These are phyloP conservation scores for Neonectria neomacrospora DNA, from an alignment of 2,329 filamentous ascomycete genomes.

Conservation along the genomic window DNA sequence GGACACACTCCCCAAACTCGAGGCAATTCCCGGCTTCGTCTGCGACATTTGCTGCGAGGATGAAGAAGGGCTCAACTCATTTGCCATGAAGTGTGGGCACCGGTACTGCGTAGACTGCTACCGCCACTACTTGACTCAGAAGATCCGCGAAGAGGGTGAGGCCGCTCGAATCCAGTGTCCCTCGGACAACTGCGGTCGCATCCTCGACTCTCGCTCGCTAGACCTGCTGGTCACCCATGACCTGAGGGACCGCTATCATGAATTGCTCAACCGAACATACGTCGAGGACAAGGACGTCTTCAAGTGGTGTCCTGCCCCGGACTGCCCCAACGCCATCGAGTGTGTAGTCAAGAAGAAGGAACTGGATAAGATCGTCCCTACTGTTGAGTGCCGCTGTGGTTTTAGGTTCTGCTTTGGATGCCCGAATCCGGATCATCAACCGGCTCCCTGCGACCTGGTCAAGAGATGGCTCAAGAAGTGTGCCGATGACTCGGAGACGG, in stretches of 20 bases:
- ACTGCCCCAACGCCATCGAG: conserved; percentile 93
- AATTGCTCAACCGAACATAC: conserved; percentile 90
- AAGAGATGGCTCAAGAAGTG: conserved; percentile 99
- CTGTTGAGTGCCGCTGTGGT: conserved; percentile 85
- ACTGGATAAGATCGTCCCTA: conserved; percentile 85
- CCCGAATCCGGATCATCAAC: conserved; percentile 88
- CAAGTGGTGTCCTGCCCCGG: conserved; percentile 98
- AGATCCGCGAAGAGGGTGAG: conserved; percentile 95
- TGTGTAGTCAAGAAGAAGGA: conserved; percentile 90
- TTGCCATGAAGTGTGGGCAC: conserved; percentile 95
- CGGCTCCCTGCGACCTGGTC: conserved; percentile 88
- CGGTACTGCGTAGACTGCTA: conserved; percentile 95
- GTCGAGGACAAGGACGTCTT: conserved; percentile 96
- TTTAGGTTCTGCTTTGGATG: conserved; percentile 97
- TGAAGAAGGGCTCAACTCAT: conserved; percentile 78
- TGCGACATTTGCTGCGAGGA: conserved; percentile 99
- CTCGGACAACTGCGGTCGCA: conserved; percentile 84
- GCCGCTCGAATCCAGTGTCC: conserved; percentile 95
- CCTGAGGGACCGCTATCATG: conserved; percentile 75
- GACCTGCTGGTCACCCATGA: conserved; percentile 75
- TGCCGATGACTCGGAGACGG: conserved; percentile 96
- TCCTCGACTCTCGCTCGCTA: conserved; percentile 90
- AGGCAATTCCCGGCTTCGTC: conserved; percentile 78
- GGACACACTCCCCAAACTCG: conserved; percentile 72
- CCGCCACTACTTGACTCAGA: conserved; percentile 87